Conservation (phyloP, 495 filamentous ascomycete genomes). For the Xeromyces bisporus region DNA sequence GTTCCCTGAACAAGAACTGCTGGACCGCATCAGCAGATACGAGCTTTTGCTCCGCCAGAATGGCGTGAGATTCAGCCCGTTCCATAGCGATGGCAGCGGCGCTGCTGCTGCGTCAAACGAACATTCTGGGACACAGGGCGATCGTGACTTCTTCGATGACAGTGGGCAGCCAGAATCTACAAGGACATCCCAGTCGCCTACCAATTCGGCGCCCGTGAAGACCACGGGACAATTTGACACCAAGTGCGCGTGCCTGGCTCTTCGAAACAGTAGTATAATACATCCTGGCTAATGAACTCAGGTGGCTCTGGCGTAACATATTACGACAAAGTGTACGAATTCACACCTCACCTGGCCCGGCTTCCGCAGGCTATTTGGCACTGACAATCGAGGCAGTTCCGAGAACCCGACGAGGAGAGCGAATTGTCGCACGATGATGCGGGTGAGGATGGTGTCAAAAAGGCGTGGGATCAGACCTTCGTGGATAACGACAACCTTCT, state of each 20-base stretch:
- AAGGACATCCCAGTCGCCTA: no score
- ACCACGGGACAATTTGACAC: not conserved
- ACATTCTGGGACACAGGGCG: conserved; percentile 1
- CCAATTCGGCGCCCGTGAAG: no score
- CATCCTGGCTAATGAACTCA: conserved; percentile 30
- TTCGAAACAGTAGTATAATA: no score
- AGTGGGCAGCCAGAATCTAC: conserved; percentile 7
- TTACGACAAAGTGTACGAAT: conserved; percentile 15
- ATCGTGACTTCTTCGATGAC: conserved; percentile 14
- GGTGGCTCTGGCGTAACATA: conserved; percentile 30
- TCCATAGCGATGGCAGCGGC: conserved; percentile 28
- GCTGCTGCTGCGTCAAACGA: conserved; percentile 10
- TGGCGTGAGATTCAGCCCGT: conserved; percentile 33
- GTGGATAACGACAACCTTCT: conserved; percentile 28
- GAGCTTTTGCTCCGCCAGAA: conserved; percentile 35
- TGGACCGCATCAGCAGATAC: conserved; percentile 34
- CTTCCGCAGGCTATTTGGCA: no score
- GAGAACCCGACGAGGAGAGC: conserved; percentile 11
- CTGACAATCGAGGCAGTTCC: not conserved
- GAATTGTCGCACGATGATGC: conserved; percentile 16
- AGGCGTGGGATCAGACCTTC: conserved; percentile 26
- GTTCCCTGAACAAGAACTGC: conserved; percentile 37
- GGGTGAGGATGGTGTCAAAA: conserved; percentile 18
- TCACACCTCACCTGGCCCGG: no score
- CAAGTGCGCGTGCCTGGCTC: no score